phyloP scores from a whole-genome alignment of 2,329 filamentous ascomycete species.

The Paraphoma sp. region DNA sequence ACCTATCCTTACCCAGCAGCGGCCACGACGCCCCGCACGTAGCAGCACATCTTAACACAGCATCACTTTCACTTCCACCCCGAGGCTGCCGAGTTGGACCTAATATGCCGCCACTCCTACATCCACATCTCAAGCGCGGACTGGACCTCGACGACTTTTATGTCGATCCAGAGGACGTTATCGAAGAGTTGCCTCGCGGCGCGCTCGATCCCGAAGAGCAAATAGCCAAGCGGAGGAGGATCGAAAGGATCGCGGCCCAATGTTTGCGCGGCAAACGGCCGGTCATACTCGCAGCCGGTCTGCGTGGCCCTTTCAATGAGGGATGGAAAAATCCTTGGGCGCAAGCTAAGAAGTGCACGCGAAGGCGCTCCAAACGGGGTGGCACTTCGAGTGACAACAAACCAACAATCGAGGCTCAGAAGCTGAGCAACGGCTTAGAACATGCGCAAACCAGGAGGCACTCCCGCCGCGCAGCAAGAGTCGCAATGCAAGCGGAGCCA shows the following conservation, averaged over 20 bases:
- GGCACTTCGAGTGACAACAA: not conserved
- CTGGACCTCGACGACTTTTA: constrained; percentile 28
- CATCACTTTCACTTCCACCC: not conserved
- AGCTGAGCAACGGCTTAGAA: not conserved
- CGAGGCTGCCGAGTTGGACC: not conserved
- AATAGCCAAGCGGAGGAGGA: constrained; percentile 60
- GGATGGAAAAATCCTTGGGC: constrained; percentile 48
- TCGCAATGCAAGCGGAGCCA: constrained; percentile 2
- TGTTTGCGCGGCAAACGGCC: constrained; percentile 65
- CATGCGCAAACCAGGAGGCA: not conserved
- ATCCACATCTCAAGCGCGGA: constrained; percentile 32
- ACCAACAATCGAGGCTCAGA: not conserved
- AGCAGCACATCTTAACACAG: not conserved
- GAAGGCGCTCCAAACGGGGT: not conserved
- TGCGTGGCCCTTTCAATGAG: constrained; percentile 67
- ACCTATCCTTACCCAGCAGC: constrained; percentile 8
- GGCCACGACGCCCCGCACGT: not conserved
- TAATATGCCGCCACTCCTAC: constrained; percentile 24
- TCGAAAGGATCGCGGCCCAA: constrained; percentile 65
- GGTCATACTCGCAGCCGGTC: constrained; percentile 64
- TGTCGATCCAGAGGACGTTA: constrained; percentile 46
- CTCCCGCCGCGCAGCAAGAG: not conserved
- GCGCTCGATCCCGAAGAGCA: constrained; percentile 65
- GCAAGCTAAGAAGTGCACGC: constrained; percentile 5
- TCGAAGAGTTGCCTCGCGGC: constrained; percentile 54